Conservation (phyloP, 2,329 filamentous ascomycete species). For the Gyromitra esculenta region DNA sequence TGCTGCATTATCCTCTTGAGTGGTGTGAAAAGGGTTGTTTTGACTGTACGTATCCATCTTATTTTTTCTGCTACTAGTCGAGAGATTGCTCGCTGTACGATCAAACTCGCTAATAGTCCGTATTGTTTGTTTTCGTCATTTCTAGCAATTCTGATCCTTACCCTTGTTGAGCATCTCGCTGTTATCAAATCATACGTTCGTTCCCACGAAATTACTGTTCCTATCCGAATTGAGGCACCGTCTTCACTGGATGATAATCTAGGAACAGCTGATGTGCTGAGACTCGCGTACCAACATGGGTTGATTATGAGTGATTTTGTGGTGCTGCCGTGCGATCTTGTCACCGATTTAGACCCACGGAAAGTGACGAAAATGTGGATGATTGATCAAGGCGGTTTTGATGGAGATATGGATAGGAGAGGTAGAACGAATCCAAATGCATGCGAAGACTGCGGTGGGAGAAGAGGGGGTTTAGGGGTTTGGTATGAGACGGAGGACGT, state of each 20-base stretch:
- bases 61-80: not conserved
- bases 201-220: slow-evolving; percentile 22
- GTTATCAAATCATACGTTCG: slow-evolving; percentile 54
- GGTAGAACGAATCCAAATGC: slow-evolving; percentile 60
- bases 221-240: slow-evolving; percentile 48
- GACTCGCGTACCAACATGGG: slow-evolving; percentile 80
- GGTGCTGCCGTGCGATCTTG: slow-evolving; percentile 88
- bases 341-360: slow-evolving; percentile 87
- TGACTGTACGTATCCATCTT: slow-evolving; percentile 48
- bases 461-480: slow-evolving; percentile 80
- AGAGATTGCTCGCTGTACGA: not conserved
- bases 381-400: slow-evolving; percentile 77
- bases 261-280: slow-evolving; percentile 87
- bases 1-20: slow-evolving; percentile 89
- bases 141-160: slow-evolving; percentile 57
- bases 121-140: slow-evolving; percentile 60
- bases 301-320: slow-evolving; percentile 88
- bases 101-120: slow-evolving; percentile 17
- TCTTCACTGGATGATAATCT: slow-evolving; percentile 61
- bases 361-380: slow-evolving; percentile 91
- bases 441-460: slow-evolving; percentile 66
- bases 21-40: slow-evolving; percentile 81
- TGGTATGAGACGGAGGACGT: slow-evolving; percentile 85
- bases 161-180: slow-evolving; percentile 52
- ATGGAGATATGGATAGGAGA: slow-evolving; percentile 68